These are phyloP conservation scores for Cerrena zonata DNA, from an alignment of 1,284 basidiomycete genomes.

Conservation along the genomic window DNA sequence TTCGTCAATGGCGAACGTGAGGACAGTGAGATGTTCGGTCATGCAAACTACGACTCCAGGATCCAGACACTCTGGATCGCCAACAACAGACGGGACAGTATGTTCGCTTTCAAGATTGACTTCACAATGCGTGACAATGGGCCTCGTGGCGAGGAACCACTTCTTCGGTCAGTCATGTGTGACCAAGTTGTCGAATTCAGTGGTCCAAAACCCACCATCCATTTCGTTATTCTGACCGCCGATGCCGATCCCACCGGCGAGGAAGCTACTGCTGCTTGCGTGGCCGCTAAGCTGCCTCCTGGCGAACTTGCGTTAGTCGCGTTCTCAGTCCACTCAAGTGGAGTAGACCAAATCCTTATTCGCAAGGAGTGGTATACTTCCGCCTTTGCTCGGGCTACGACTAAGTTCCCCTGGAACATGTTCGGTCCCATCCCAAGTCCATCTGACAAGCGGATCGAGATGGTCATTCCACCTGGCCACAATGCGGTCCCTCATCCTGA, in stretches of 20 bases:
- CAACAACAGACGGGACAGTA: slow-evolving; percentile 74
- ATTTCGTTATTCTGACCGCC: slow-evolving; percentile 76
- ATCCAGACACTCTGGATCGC: slow-evolving; percentile 81
- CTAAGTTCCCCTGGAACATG: slow-evolving; percentile 58
- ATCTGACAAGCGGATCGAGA: slow-evolving; percentile 19
- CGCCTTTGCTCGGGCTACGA: slow-evolving; percentile 47
- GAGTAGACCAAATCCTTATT: slow-evolving; percentile 78
- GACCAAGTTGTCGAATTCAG: slow-evolving; percentile 76
- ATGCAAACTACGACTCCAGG: slow-evolving; percentile 72
- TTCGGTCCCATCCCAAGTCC: slow-evolving; percentile 13
- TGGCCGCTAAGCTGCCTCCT: slow-evolving; percentile 69
- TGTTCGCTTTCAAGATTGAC: slow-evolving; percentile 71
- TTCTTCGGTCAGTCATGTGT: slow-evolving; percentile 51
- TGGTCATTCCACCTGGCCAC: slow-evolving; percentile 30
- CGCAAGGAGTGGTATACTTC: slow-evolving; percentile 74
- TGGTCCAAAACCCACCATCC: slow-evolving; percentile 77
- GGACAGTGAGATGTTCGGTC: slow-evolving; percentile 78
- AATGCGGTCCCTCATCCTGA: slow-evolving; percentile 14
- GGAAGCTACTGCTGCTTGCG: slow-evolving; percentile 72
- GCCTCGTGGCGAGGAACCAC: slow-evolving; percentile 47
- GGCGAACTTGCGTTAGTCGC: slow-evolving; percentile 74
- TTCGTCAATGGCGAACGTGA: slow-evolving; percentile 64
- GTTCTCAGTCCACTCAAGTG: slow-evolving; percentile 75
- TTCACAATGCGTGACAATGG: slow-evolving; percentile 54
- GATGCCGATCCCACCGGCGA: slow-evolving; percentile 74